These are phyloP conservation scores for Calamus simplicifolius DNA, from an alignment of 176 grass and related monocot species.

Conservation along the genomic window DNA sequence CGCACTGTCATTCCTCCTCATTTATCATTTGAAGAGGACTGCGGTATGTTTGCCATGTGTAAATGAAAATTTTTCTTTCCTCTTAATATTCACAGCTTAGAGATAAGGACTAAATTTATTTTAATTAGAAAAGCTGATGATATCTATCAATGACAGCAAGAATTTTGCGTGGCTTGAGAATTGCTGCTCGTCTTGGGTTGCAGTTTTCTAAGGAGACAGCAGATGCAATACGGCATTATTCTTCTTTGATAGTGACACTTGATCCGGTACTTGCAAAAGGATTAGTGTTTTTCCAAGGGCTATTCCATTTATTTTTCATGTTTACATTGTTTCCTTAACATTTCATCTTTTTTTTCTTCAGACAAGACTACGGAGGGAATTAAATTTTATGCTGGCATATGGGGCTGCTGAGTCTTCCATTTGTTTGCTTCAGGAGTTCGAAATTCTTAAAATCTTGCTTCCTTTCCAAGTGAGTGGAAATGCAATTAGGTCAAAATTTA, in stretches of 20 bases:
- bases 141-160: constrained; percentile 51
- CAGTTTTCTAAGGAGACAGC: constrained; percentile 66
- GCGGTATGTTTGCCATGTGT: constrained; percentile 36
- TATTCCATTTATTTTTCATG: constrained; percentile 2
- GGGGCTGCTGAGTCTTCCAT: constrained; percentile 65
- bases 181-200: constrained; percentile 78
- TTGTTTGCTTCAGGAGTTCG: constrained; percentile 62
- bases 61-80: too few species aligned
- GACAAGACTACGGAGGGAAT: constrained; percentile 68
- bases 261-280: constrained; percentile 28
- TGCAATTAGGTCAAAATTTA: constrained; percentile 4
- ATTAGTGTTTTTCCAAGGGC: neutral
- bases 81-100: too few species aligned
- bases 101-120: too few species aligned
- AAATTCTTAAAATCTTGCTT: constrained; percentile 74
- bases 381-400: constrained; percentile 81
- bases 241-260: constrained; percentile 45
- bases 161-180: constrained; percentile 92
- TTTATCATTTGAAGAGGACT: constrained; percentile 75
- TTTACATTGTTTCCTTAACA: neutral
- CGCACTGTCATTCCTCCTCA: constrained; percentile 56
- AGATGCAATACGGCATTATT: constrained; percentile 48
- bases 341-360: constrained; percentile 24
- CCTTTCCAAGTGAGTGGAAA: constrained; percentile 71
- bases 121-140: too few species aligned